phyloP scores from a whole-genome alignment of 1,284 basidiomycete genomes.

The Trametes sp. region DNA sequence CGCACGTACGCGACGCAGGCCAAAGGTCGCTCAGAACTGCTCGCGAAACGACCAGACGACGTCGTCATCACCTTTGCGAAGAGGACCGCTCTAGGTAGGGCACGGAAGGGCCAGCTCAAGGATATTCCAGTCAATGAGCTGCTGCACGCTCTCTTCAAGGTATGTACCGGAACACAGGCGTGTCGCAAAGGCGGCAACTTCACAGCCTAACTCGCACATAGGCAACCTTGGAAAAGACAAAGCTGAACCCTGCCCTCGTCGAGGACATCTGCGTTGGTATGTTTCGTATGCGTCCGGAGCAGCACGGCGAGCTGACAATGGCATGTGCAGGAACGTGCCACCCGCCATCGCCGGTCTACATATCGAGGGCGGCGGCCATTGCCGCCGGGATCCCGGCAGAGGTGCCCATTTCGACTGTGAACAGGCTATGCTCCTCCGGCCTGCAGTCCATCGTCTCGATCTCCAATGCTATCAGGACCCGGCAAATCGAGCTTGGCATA shows the following conservation, averaged over 20 bases:
- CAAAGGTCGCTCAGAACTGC: conserved; percentile 49
- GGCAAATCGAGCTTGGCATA: conserved; percentile 76
- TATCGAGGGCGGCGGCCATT: conserved; percentile 81
- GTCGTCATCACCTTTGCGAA: conserved; percentile 89
- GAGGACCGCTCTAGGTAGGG: conserved; percentile 79
- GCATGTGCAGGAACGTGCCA: conserved; percentile 73
- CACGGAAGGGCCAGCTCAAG: conserved; percentile 84
- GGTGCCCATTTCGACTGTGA: conserved; percentile 78
- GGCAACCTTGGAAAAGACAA: conserved; percentile 56
- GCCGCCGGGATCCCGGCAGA: conserved; percentile 83
- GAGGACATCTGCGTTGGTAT: conserved; percentile 85
- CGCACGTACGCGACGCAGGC: conserved; percentile 57
- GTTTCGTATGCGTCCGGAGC: conserved; percentile 33
- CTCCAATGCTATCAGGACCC: conserved; percentile 78
- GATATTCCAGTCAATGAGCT: conserved; percentile 80
- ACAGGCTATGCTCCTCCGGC: conserved; percentile 85
- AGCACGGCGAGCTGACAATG: not conserved
- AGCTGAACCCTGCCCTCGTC: conserved; percentile 64
- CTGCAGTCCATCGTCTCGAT: conserved; percentile 86
- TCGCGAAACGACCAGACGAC: conserved; percentile 80
- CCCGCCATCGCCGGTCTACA: conserved; percentile 82
- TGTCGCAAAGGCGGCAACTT: too few species aligned
- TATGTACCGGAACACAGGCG: conserved; percentile 31
- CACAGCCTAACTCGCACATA: conserved; percentile 33
- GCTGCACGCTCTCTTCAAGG: conserved; percentile 73